A percentile compares a stretch with the other conserved stretches of the same genome.
Evolutionary conservation across 1,284 basidiomycete species (phyloP).

Genomic region (Ustanciosporium gigantosporum): DNA sequence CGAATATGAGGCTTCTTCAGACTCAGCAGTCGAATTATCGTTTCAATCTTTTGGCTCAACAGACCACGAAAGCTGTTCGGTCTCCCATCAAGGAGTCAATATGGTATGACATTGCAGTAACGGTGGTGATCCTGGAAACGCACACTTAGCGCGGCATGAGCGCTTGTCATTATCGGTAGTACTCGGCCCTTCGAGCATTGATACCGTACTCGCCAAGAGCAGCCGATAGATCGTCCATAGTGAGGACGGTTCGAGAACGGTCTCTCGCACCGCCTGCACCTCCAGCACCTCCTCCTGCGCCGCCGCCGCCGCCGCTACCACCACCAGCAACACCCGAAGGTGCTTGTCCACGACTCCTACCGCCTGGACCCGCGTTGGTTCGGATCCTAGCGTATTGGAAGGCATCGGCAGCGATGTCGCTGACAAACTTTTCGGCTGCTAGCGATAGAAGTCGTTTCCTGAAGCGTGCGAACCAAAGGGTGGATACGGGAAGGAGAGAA

Average conservation of each 20-base stretch:
- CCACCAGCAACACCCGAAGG: slow-evolving; percentile 13
- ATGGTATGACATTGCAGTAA: no score
- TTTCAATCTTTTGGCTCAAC: no score
- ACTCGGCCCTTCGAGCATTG: slow-evolving; percentile 56
- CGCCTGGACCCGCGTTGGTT: slow-evolving; percentile 65
- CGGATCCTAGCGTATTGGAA: slow-evolving; percentile 97
- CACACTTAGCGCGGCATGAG: no score
- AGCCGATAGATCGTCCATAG: slow-evolving; percentile 93
- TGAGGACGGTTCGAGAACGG: slow-evolving; percentile 91
- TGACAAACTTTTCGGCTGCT: slow-evolving; percentile 96
- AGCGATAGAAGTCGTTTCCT: slow-evolving; percentile 85
- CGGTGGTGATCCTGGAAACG: no score
- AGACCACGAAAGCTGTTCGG: no score
- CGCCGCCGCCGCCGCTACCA: slow-evolving; percentile 3
- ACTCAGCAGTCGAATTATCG: no score
- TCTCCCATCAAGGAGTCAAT: no score
- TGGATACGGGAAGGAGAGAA: not conserved
- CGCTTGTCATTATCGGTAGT: slow-evolving; percentile 56
- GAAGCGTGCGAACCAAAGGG: not conserved
- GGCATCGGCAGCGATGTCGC: slow-evolving; percentile 94
- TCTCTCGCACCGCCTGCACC: slow-evolving; percentile 63
- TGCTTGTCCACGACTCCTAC: slow-evolving; percentile 43
- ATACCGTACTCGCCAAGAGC: slow-evolving; percentile 89
- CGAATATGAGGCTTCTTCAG: no score
- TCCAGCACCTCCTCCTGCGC: slow-evolving; percentile 10